Evolutionary conservation across 2,329 filamentous ascomycete species (phyloP).

Genomic region (Aspergillus sp.): DNA sequence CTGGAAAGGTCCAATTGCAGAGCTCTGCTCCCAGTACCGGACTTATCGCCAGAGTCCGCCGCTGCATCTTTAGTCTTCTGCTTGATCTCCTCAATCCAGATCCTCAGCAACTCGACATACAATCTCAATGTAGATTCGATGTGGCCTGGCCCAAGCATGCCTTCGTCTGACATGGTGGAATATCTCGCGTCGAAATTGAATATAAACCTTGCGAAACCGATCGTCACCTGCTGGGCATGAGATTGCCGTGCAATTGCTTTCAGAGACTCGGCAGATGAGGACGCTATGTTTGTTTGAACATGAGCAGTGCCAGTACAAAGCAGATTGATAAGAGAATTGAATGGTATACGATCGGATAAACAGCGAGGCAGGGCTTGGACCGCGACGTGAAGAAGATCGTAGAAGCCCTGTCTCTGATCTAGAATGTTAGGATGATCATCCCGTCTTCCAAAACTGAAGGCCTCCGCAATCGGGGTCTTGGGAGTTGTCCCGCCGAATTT

Average conservation of each 20-base stretch:
- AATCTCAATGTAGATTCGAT: conserved; percentile 91
- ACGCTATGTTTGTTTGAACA: conserved; percentile 87
- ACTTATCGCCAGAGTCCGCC: conserved; percentile 65
- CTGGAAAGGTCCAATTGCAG: conserved; percentile 82
- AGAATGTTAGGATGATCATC: conserved; percentile 73
- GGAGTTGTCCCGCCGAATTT: conserved; percentile 86
- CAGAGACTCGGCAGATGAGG: conserved; percentile 86
- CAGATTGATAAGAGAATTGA: conserved; percentile 90
- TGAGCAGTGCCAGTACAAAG: conserved; percentile 96
- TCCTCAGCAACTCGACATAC: conserved; percentile 89
- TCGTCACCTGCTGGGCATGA: conserved; percentile 92
- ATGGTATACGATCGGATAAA: conserved; percentile 83
- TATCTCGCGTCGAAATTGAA: conserved; percentile 98
- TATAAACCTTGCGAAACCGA: conserved; percentile 94
- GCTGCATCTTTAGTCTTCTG: conserved; percentile 76
- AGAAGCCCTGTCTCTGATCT: conserved; percentile 92
- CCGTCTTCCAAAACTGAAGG: conserved; percentile 83
- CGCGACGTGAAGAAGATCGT: conserved; percentile 91
- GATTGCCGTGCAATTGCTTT: conserved; percentile 94
- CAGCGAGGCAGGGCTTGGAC: conserved; percentile 96
- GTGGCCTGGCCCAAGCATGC: conserved; percentile 89
- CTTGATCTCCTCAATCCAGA: conserved; percentile 97
- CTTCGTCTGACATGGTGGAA: conserved; percentile 95
- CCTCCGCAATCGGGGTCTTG: conserved; percentile 92
- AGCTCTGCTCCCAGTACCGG: conserved; percentile 67